Percentiles rank a stretch among this genome's conserved stretches.
Evolutionary conservation across 2,329 filamentous ascomycete species (phyloP).

Genomic region (Didymella pinodella): DNA sequence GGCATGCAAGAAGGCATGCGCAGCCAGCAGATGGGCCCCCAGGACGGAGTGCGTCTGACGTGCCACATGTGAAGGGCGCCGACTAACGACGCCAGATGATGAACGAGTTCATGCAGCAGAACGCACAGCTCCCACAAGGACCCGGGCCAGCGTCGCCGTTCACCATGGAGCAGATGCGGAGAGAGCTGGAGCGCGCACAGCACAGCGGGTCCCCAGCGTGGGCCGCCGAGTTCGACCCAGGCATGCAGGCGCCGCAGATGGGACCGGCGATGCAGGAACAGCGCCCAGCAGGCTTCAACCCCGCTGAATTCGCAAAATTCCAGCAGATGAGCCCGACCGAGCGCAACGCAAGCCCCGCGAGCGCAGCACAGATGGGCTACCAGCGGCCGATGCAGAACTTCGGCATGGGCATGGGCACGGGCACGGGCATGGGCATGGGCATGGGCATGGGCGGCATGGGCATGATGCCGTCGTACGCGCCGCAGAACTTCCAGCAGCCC

Average conservation of each 20-base stretch:
- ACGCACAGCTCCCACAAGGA: conserved; percentile 65
- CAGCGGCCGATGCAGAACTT: conserved; percentile 60
- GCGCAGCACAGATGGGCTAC: conserved; percentile 56
- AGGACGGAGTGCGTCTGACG: conserved; percentile 62
- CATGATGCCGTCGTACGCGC: conserved; percentile 53
- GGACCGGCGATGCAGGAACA: conserved; percentile 71
- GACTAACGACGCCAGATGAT: conserved; percentile 71
- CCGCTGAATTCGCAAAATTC: conserved; percentile 88
- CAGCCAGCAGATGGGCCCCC: conserved; percentile 72
- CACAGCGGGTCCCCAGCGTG: conserved; percentile 65
- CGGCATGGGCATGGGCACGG: conserved; percentile 52
- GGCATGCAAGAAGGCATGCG: conserved; percentile 79
- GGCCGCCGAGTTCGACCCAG: conserved; percentile 70
- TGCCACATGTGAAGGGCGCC: background rate
- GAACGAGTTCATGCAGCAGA: conserved; percentile 89
- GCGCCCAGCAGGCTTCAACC: conserved; percentile 66
- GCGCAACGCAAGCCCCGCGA: conserved; percentile 67
- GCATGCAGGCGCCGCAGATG: conserved; percentile 70
- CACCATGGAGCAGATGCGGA: conserved; percentile 71
- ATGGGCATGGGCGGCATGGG: conserved; percentile 62
- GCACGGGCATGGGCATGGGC: conserved; percentile 59
- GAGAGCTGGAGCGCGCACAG: conserved; percentile 66
- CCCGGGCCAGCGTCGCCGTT: conserved; percentile 64
- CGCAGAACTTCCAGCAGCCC: conserved; percentile 57
- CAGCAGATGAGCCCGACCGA: conserved; percentile 68